Evolutionary conservation across 331 rosid genomes (phyloP).

Genomic region (Saraca asoca): DNA sequence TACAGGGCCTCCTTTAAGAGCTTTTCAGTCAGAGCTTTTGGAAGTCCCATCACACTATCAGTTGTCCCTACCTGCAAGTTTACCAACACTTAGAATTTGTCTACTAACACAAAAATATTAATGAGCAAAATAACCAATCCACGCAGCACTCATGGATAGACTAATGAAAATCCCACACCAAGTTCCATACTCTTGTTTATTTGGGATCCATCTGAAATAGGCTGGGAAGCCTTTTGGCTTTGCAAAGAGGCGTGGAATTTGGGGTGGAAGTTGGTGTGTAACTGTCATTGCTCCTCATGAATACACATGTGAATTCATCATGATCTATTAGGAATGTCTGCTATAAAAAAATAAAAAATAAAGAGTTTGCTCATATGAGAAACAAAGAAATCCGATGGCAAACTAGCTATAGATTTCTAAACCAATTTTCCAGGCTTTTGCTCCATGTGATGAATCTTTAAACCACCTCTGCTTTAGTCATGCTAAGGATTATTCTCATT

Average conservation of each 20-base stretch:
- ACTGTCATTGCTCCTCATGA: no score
- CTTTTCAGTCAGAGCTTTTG: constrained; percentile 68
- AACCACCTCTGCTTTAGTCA: constrained; percentile 5
- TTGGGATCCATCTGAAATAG: no score
- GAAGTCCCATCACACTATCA: constrained; percentile 98
- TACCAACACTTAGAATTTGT: constrained; percentile 29
- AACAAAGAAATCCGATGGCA: constrained; percentile 14
- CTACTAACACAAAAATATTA: background rate
- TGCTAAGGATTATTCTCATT: background rate
- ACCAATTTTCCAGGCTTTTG: constrained; percentile 6
- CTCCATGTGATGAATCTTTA: constrained; percentile 28
- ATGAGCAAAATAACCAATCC: constrained; percentile 7
- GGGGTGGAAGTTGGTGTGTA: no score
- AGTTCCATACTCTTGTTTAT: no score
- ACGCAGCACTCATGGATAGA: constrained; percentile 17
- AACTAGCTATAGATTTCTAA: constrained; percentile 6
- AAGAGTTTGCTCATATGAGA: constrained; percentile 11
- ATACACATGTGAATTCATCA: constrained; percentile 27
- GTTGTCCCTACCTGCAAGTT: constrained; percentile 84
- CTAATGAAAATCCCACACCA: no score
- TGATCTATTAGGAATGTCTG: background rate
- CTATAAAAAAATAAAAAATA: background rate
- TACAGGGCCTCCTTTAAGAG: constrained; percentile 72
- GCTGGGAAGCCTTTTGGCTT: no score
- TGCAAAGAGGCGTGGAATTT: no score